Evolutionary conservation across 2,329 filamentous ascomycete genomes (phyloP), one percentile per base, ranked within the genome.

Genomic region (Aspergillus sp.): DNA sequence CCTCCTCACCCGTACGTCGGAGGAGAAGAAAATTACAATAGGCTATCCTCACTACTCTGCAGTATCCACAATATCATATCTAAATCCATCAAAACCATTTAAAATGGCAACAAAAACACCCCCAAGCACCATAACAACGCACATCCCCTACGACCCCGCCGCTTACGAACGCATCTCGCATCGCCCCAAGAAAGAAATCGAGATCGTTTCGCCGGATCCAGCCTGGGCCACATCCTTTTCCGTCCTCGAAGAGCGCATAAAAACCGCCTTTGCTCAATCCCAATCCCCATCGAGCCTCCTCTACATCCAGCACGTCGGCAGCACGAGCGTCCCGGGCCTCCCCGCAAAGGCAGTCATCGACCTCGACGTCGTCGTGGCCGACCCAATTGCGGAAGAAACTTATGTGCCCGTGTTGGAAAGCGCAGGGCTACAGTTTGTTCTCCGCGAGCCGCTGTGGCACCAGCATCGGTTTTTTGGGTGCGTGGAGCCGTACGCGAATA

Each of bases 291-390:
- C 8, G 64, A 61, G 4, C 58, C 60, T 30, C 17, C 59, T 63
- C 22, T 64, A 67, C 20, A 68, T 84, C 51, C 62, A 70, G 17
- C 81, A 84, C 63, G 71, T 78, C 32, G 82, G 82, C 24, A 83
- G 80, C 12, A 84, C 82, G 26, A 79, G 78, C 50, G 71, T 84
- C 6, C 78, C 79, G 0, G 70, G 68, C 7, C 74, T 84, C 3
- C 72, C 78, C 0, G 81, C 82, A 45, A 84, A 84, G 68, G 71
- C 74, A 30, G 68, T 83, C 47, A 80, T 84, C 47, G 82, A 84
- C 64, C 73, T 84, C 26, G 82, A 84, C 62, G 67, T 84, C 8
- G 71, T 77, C 3, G 72, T 84, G 7, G 48, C 63, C 3, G 71
- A 81, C 48, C 57, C 74, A 22, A 61, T 62, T 11, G 71, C 76